Evolutionary conservation across 345 rosid genomes (phyloP).

Genomic region (Melastoma malabathricum): DNA sequence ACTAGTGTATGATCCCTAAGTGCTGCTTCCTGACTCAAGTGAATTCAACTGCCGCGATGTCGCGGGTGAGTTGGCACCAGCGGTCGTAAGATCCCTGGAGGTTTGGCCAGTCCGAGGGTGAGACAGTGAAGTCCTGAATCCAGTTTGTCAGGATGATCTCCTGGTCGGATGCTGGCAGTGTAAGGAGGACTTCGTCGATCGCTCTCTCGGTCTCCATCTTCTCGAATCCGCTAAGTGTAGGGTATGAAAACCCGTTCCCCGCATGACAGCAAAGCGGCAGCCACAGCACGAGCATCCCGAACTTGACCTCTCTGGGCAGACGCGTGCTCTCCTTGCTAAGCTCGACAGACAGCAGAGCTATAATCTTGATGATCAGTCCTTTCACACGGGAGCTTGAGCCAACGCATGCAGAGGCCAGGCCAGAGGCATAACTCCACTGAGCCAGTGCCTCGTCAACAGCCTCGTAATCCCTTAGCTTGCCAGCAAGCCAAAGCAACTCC

Average conservation of each 20-base stretch:
- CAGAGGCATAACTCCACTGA: slow-evolving; percentile 60
- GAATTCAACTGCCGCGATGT: slow-evolving; percentile 9
- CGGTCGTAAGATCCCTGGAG: slow-evolving; percentile 46
- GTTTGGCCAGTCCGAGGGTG: slow-evolving; percentile 69
- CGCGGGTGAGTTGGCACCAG: slow-evolving; percentile 61
- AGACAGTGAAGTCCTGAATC: slow-evolving; percentile 49
- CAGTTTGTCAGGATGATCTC: slow-evolving; percentile 56
- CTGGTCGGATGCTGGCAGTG: slow-evolving; percentile 43
- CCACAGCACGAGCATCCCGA: slow-evolving; percentile 50
- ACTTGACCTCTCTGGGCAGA: slow-evolving; percentile 40
- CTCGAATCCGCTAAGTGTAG: slow-evolving; percentile 38
- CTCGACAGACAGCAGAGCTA: slow-evolving; percentile 47
- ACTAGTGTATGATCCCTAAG: too few relatives aligned
- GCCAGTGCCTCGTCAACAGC: slow-evolving; percentile 46
- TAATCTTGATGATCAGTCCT: slow-evolving; percentile 44
- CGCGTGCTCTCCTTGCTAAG: slow-evolving; percentile 18
- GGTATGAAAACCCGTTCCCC: slow-evolving; percentile 41
- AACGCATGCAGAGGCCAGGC: slow-evolving; percentile 49
- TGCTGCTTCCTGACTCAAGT: too few relatives aligned
- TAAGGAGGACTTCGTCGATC: slow-evolving; percentile 42
- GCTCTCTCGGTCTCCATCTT: slow-evolving; percentile 50
- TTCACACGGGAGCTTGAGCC: slow-evolving; percentile 52
- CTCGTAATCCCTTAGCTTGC: slow-evolving; percentile 41
- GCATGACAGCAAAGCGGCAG: slow-evolving; percentile 53
- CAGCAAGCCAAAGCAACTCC: slow-evolving; percentile 50